Conservation (phyloP, 179 eudicot genomes). For the Drosera spatulata region DNA sequence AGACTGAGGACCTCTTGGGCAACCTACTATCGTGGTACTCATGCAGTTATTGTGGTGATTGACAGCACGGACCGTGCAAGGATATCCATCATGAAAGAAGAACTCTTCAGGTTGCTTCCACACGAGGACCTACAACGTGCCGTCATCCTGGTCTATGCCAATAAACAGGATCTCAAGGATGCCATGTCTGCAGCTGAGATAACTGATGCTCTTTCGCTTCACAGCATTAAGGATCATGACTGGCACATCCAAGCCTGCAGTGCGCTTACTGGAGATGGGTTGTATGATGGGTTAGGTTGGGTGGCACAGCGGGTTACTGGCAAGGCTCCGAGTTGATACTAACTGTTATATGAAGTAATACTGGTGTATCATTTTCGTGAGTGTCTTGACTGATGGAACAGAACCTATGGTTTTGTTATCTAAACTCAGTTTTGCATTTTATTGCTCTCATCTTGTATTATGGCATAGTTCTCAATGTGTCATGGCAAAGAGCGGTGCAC, state of each 20-base stretch:
- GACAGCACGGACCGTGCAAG: slow-evolving; percentile 95
- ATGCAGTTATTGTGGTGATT: slow-evolving; percentile 88
- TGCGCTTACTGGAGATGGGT: slow-evolving; percentile 90
- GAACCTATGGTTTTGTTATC: neutral
- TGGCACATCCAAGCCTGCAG: slow-evolving; percentile 97
- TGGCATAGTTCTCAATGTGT: too few relatives aligned
- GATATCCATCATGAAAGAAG: slow-evolving; percentile 87
- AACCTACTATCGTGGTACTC: slow-evolving; percentile 94
- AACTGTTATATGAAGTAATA: neutral
- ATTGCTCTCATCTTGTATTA: too few relatives aligned
- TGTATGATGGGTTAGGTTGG: slow-evolving; percentile 97
- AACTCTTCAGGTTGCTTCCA: slow-evolving; percentile 74
- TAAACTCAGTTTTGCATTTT: too few relatives aligned
- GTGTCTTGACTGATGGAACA: neutral
- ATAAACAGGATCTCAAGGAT: slow-evolving; percentile 90
- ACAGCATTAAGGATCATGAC: slow-evolving; percentile 86
- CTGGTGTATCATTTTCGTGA: neutral
- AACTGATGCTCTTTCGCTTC: slow-evolving; percentile 89
- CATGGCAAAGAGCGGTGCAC: too few relatives aligned
- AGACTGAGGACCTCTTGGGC: slow-evolving; percentile 94
- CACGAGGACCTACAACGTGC: slow-evolving; percentile 81
- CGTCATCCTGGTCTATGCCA: slow-evolving; percentile 78
- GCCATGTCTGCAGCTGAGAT: slow-evolving; percentile 94
- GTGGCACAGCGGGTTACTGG: slow-evolving; percentile 80
- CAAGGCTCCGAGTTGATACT: slow-evolving; percentile 55